Conservation (phyloP, 1,284 basidiomycete species). For the Trametes pubescens region DNA sequence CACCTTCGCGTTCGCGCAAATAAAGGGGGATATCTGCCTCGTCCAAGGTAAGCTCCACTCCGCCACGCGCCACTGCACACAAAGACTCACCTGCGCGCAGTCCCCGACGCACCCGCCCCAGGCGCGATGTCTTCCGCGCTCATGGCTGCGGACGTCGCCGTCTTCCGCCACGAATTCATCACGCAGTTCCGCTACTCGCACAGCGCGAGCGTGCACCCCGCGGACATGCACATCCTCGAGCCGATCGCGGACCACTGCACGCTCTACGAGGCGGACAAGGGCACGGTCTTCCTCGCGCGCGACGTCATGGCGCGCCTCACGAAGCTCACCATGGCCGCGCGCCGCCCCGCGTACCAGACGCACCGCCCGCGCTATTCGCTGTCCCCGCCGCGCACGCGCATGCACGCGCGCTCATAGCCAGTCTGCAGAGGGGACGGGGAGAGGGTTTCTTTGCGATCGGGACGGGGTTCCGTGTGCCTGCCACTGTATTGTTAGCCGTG, state of each 20-base stretch:
- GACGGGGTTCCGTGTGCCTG: neutral
- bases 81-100: slow-evolving; percentile 26
- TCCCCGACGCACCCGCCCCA: slow-evolving; percentile 29
- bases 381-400: slow-evolving; percentile 5
- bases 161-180: slow-evolving; percentile 53
- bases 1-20: slow-evolving; percentile 46
- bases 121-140: slow-evolving; percentile 43
- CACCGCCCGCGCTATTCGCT: slow-evolving; percentile 15
- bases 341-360: slow-evolving; percentile 4
- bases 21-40: slow-evolving; percentile 46
- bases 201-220: slow-evolving; percentile 45
- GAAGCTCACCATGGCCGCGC: slow-evolving; percentile 36
- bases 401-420: slow-evolving; percentile 1
- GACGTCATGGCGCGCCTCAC: slow-evolving; percentile 62
- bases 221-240: slow-evolving; percentile 63
- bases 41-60: slow-evolving; percentile 44
- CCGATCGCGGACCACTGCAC: slow-evolving; percentile 56
- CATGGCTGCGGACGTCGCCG: slow-evolving; percentile 43
- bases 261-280: slow-evolving; percentile 68
- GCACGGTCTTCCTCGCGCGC: slow-evolving; percentile 67
- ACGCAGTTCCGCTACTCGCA: slow-evolving; percentile 52
- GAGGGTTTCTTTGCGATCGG: neutral
- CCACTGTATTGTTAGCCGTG: slow-evolving; percentile 23
- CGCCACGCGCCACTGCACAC: neutral
- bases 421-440: neutral